phyloP scores from a whole-genome alignment of 495 filamentous ascomycete species.

The Penicillium chermesinum region DNA sequence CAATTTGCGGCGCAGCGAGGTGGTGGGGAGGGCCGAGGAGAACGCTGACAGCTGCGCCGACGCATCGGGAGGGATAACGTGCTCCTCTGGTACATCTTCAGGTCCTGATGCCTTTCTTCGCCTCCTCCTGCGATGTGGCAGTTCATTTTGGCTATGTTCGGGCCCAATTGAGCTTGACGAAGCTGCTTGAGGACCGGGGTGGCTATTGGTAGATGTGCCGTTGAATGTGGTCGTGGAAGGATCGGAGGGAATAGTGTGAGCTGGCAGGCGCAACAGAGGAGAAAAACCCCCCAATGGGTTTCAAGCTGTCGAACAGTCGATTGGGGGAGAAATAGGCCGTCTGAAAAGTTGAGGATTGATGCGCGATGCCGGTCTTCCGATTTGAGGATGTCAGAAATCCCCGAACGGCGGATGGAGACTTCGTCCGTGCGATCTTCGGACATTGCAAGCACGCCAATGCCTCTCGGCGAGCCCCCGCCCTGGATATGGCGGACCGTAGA shows the following conservation, averaged over 20 bases:
- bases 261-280: constrained; percentile 26
- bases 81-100: constrained; percentile 23
- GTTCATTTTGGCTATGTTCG: constrained; percentile 27
- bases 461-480: constrained; percentile 31
- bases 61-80: constrained; percentile 68
- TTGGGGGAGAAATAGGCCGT: constrained; percentile 43
- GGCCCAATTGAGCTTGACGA: constrained; percentile 15
- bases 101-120: constrained; percentile 39
- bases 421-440: constrained; percentile 16
- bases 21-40: constrained; percentile 61
- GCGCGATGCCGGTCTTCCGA: constrained; percentile 26
- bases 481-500: constrained; percentile 37
- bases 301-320: constrained; percentile 15
- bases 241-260: constrained; percentile 12
- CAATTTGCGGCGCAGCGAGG: constrained; percentile 68
- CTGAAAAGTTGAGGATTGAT: constrained; percentile 27
- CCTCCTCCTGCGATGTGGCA: constrained; percentile 49
- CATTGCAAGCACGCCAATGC: constrained; percentile 32
- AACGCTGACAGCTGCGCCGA: constrained; percentile 71
- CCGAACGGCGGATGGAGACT: constrained; percentile 20
- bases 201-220: not conserved
- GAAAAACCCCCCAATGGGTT: constrained; percentile 20
- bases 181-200: not conserved
- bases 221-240: constrained; percentile 5
- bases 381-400: constrained; percentile 32